Percentiles rank a stretch among this genome's conserved stretches.
Evolutionary conservation across 208 protist genomes (phyloP).

Genomic region (Wallacemonas sp.): DNA sequence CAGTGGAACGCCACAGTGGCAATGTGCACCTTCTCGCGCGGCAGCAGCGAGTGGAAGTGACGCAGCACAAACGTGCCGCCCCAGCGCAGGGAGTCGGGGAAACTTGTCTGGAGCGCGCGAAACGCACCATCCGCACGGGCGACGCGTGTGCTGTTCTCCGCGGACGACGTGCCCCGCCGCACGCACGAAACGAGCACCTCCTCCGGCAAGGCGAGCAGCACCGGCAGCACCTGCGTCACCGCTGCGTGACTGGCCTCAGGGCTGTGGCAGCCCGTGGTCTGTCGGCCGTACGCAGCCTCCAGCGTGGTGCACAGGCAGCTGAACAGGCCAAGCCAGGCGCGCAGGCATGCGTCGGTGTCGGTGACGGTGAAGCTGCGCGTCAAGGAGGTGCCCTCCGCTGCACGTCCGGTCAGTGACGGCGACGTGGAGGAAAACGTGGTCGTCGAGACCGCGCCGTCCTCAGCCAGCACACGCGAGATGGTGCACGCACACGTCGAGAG

Average conservation of each 20-base stretch:
- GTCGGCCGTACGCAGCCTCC: constrained; percentile 1
- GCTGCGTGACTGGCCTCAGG: constrained; percentile 5
- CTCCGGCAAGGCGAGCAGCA: constrained; percentile 30
- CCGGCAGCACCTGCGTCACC: constrained; percentile 23
- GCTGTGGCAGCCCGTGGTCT: neutral
- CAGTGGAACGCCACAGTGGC: constrained; percentile 32
- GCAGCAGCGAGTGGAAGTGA: constrained; percentile 27
- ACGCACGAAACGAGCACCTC: constrained; percentile 19
- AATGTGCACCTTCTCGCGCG: constrained; percentile 41
- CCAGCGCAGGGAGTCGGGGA: constrained; percentile 22
- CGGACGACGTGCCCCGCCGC: neutral
- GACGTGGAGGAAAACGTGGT: no score
- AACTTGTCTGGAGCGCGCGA: neutral
- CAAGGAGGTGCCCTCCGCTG: neutral
- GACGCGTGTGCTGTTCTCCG: neutral
- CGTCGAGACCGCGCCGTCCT: neutral
- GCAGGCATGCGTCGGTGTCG: constrained; percentile 24
- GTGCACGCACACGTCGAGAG: constrained; percentile 33
- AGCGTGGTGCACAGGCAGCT: constrained; percentile 15
- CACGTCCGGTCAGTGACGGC: neutral
- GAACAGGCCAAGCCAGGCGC: constrained; percentile 12
- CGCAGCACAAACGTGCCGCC: constrained; percentile 32
- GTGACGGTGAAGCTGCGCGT: neutral
- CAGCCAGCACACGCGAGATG: constrained; percentile 13
- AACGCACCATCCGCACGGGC: neutral